Evolutionary conservation across 1,284 basidiomycete genomes (phyloP), one percentile per base, ranked within the genome.

Genomic region (Ustilago loliicola): DNA sequence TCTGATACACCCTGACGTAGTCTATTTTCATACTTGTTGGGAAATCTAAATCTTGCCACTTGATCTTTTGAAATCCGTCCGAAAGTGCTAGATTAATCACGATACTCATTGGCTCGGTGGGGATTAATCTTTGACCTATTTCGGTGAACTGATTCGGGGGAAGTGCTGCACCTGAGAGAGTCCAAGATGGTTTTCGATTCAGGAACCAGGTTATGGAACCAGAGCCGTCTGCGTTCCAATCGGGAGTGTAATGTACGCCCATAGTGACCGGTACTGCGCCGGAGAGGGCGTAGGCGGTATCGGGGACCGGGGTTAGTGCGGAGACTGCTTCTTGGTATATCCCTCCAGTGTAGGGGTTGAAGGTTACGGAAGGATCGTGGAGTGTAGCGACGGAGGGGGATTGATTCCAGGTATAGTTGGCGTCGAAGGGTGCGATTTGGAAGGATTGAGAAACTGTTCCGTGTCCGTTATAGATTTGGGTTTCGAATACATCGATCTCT

Each of bases 1-100:
- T 65, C 59, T 85, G 84, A 50, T 84, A 85, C 10, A 85, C 78
- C 27, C 79, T 54, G 0, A 82, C 47, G 29, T 82, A 80, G 45
- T 82, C 79, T 38, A 82, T 27, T 29, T 82, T 81, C 77, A 88
- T 82, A 25, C 86, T 81, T 29, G 88, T 88, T 19, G 88, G 88
- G 73, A 88, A 88, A 11, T 67, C 73, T 29, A 89, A 34, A 9
- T 57, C 42, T n/a, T 27, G 30, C 67, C 63, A 72, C 5, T 66
- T 42, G 38, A 85, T 55, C 21, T 66, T 58, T 38, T 85, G 80
- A 60, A 84, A 85, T 13, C 82, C 80, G 11, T 78, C 59, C 2
- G 77, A 72, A 23, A 85, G 71, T 27, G 81, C 82, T 23, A 84
- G 50, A 30, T 84, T 83, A 59, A 82, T 61, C 29, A 83, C 75